Percentiles rank a stretch among this genome's conserved stretches.
Evolutionary conservation across 306 rosid species (phyloP).

Genomic region (Pachyrhizus erosus): DNA sequence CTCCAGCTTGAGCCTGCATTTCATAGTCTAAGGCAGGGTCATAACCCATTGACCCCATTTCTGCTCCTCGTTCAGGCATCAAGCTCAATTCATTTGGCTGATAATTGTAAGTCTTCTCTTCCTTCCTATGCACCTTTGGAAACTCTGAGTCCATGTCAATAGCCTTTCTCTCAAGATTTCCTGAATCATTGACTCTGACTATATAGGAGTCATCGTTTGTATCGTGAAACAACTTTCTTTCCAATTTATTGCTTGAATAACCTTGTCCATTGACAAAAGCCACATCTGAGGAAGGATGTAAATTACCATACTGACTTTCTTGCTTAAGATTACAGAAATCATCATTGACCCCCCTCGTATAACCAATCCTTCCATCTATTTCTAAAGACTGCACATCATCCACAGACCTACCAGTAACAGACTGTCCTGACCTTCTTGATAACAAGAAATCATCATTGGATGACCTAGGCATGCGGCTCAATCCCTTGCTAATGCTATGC

Average conservation of each 20-base stretch:
- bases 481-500: slow-evolving; percentile 58
- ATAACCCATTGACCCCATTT: slow-evolving; percentile 61
- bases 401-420: slow-evolving; percentile 45
- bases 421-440: slow-evolving; percentile 52
- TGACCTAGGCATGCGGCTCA: slow-evolving; percentile 50
- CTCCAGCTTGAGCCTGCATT: slow-evolving; percentile 59
- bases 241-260: slow-evolving; percentile 45
- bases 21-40: slow-evolving; percentile 82
- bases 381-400: slow-evolving; percentile 60
- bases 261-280: slow-evolving; percentile 57
- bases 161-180: slow-evolving; percentile 64
- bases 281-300: slow-evolving; percentile 44
- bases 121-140: slow-evolving; percentile 53
- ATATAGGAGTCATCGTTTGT: slow-evolving; percentile 73
- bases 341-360: slow-evolving; percentile 57
- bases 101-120: slow-evolving; percentile 58
- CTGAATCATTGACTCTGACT: slow-evolving; percentile 51
- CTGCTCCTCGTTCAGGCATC: slow-evolving; percentile 76
- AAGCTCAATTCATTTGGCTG: slow-evolving; percentile 79
- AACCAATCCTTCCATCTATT: slow-evolving; percentile 59
- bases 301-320: slow-evolving; percentile 44
- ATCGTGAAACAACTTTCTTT: slow-evolving; percentile 57
- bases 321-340: slow-evolving; percentile 63
- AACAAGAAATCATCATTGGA: slow-evolving; percentile 58
- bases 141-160: slow-evolving; percentile 74